Percentiles rank a stretch among this genome's conserved stretches.
Conservation (phyloP, 2,329 filamentous ascomycete genomes). For the Clarireedia hainanense region DNA sequence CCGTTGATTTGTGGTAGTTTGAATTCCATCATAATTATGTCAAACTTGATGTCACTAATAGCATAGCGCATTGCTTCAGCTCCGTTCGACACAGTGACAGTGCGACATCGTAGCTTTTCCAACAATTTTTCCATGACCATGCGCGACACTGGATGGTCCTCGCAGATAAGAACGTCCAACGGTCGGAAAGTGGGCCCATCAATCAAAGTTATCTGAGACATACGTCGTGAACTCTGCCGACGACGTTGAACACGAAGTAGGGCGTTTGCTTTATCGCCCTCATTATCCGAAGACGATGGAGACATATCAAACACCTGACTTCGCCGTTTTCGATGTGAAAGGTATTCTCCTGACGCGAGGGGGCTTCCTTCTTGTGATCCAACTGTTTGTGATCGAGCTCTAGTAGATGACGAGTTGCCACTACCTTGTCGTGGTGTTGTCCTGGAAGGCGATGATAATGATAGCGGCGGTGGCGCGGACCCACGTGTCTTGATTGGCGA, state of each 20-base stretch:
- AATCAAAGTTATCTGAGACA: slow-evolving; percentile 83
- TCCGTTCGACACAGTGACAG: slow-evolving; percentile 83
- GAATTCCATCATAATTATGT: slow-evolving; percentile 97
- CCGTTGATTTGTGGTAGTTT: slow-evolving; percentile 92
- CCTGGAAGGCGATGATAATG: slow-evolving; percentile 54
- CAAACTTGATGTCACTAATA: slow-evolving; percentile 95
- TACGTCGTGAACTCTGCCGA: slow-evolving; percentile 88
- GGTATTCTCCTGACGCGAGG: slow-evolving; percentile 50
- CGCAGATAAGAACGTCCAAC: slow-evolving; percentile 89
- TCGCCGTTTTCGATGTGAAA: slow-evolving; percentile 76
- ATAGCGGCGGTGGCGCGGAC: slow-evolving; percentile 38
- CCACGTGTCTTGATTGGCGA: slow-evolving; percentile 51
- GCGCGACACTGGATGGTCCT: slow-evolving; percentile 92
- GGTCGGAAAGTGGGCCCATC: slow-evolving; percentile 84
- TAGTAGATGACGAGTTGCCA: slow-evolving; percentile 45
- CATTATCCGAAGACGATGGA: slow-evolving; percentile 94
- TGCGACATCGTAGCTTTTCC: slow-evolving; percentile 90
- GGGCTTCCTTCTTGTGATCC: slow-evolving; percentile 89
- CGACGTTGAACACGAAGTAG: slow-evolving; percentile 86
- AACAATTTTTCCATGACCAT: slow-evolving; percentile 98
- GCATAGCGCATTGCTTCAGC: slow-evolving; percentile 89
- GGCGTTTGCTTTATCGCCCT: slow-evolving; percentile 85
- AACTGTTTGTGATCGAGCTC: slow-evolving; percentile 83
- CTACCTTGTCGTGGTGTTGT: slow-evolving; percentile 53
- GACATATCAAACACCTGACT: slow-evolving; percentile 96